phyloP scores from a whole-genome alignment of 2,329 filamentous ascomycete genomes.

The Escovopsis sp. region DNA sequence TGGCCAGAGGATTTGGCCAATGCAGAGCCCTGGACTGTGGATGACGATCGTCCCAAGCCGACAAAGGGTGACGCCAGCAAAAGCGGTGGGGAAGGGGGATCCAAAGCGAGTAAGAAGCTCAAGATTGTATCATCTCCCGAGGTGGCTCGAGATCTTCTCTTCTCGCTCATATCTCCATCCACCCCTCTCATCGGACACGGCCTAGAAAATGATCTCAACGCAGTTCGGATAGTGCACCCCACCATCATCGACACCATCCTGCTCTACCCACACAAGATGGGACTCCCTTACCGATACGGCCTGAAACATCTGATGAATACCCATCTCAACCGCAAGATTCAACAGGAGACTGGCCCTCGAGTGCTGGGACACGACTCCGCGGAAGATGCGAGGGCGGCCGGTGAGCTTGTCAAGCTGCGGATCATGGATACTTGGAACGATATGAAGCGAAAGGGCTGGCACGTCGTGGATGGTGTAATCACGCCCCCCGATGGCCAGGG shows the following conservation, averaged over 20 bases:
- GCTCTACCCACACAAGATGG: conserved; percentile 63
- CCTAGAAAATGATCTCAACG: conserved; percentile 89
- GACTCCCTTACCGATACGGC: conserved; percentile 62
- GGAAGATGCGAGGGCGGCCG: conserved; percentile 81
- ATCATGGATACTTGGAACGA: conserved; percentile 55
- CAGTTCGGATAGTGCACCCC: conserved; percentile 69
- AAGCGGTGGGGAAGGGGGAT: conserved; percentile 15
- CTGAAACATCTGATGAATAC: conserved; percentile 60
- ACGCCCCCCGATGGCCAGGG: conserved; percentile 21
- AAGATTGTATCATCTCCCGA: conserved; percentile 63
- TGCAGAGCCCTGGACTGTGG: conserved; percentile 41
- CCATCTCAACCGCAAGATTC: conserved; percentile 64
- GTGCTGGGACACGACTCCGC: conserved; percentile 71
- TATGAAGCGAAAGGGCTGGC: conserved; percentile 56
- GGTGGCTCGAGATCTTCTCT: conserved; percentile 61
- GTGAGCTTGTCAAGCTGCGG: conserved; percentile 65
- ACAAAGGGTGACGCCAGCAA: conserved; percentile 12
- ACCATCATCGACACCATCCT: conserved; percentile 75
- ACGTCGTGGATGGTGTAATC: conserved; percentile 33
- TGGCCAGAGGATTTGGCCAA: conserved; percentile 59
- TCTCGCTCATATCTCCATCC: conserved; percentile 55
- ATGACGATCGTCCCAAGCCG: conserved; percentile 9
- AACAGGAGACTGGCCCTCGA: conserved; percentile 43
- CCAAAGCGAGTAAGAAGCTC: conserved; percentile 30
- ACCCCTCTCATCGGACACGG: conserved; percentile 88